A percentile compares a stretch with the other conserved stretches of the same genome.
These are phyloP conservation scores for Ensete ventricosum DNA, from an alignment of 176 grass and related monocot species.

Conservation along the genomic window DNA sequence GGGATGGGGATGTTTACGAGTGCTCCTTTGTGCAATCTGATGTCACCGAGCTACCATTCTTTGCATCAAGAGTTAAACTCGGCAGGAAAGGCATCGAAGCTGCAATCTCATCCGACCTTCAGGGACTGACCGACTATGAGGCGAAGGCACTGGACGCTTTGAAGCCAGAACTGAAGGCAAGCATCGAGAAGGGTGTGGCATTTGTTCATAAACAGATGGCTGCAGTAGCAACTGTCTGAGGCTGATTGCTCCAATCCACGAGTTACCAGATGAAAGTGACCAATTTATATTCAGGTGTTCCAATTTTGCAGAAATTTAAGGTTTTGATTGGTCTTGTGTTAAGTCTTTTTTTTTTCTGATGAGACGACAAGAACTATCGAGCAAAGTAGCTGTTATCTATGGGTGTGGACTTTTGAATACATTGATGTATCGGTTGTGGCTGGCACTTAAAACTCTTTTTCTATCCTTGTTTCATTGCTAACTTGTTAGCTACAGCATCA, in stretches of 20 bases:
- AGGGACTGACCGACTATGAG: constrained; percentile 31
- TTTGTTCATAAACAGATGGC: constrained; percentile 27
- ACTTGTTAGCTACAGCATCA: neutral
- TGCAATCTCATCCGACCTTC: constrained; percentile 23
- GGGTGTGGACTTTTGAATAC: neutral
- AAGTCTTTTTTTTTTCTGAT: neutral
- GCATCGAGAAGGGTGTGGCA: constrained; percentile 39
- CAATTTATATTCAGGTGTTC: neutral
- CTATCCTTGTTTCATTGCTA: neutral
- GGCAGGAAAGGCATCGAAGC: constrained; percentile 38
- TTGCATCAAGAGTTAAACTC: constrained; percentile 40
- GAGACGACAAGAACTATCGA: neutral
- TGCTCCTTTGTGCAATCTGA: constrained; percentile 43
- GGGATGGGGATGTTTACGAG: constrained; percentile 34
- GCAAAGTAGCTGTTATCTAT: neutral
- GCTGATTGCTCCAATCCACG: neutral
- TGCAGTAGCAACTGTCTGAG: neutral
- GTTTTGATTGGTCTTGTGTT: neutral
- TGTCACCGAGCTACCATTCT: constrained; percentile 42
- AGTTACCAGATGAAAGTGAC: no score
- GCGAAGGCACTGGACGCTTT: constrained; percentile 27
- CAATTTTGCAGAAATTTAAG: constrained; percentile 1
- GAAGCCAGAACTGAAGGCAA: constrained; percentile 40
- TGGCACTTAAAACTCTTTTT: neutral
- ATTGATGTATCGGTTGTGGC: neutral